Base-by-base conservation (phyloP, 331 rosid species). In the Saraca asoca region DNA sequence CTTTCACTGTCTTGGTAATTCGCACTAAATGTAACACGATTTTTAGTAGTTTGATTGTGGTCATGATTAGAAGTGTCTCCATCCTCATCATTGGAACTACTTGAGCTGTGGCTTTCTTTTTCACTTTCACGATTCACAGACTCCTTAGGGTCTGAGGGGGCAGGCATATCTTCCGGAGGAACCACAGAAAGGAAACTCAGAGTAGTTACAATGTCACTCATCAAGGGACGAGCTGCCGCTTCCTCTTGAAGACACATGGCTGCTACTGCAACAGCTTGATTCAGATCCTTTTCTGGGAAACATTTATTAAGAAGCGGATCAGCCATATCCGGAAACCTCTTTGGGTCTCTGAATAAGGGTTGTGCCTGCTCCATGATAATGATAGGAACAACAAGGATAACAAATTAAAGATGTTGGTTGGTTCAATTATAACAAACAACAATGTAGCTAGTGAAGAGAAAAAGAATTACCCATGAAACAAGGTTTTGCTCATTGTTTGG, bases 201-300 rank as follows among this genome's bases (percentile, higher is more conserved):
- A 66, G 97, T 83, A 6, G 81, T 77, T 20, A 89, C 91, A 49
- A 87, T 88, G 63, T 93, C 98, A 59, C 86, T 81, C 82, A 93
- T 93, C 65, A 93, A 77, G 43, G 98, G 98, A 54, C 97, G 89
- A 0, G 84, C 97, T 46, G 75, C 77, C 34, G 91, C 58, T 82
- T 93, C 97, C 66, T 93, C 95, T 72, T 93, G 98, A 62, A 93
- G 79, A 72, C 97, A 93, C 98, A 93, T 93, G 31, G 98, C 91
- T 20, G 97, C 91, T 19, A 90, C 79, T 58, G 95, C 98, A 17
- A 93, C 95, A 5, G 85, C 90, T 77, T 94, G 99, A 64, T 90
- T 86, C 42, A 90, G 70, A 77, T 90, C 99, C 68, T 86, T 94
- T 44, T 88, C 95, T 9, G 92, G 92, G 76, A 81, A 88, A 10